These are phyloP conservation scores for Ochetophila trinervis DNA, from an alignment of 306 rosid species.

Conservation along the genomic window DNA sequence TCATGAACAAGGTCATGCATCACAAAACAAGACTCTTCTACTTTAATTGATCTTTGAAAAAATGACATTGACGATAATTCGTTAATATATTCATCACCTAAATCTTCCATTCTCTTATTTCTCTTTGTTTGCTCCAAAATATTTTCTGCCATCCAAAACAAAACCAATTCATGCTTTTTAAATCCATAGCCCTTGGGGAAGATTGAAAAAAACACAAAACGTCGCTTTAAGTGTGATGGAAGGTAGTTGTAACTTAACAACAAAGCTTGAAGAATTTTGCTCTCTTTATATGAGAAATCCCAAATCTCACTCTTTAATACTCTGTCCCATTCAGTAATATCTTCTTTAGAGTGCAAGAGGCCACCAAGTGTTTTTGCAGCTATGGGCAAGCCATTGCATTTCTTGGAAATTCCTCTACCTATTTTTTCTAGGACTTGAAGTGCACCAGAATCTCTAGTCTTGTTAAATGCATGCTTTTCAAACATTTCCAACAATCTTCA, in stretches of 20 bases:
- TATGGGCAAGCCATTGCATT: constrained; percentile 20
- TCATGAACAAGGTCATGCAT: constrained; percentile 13
- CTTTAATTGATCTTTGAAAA: constrained; percentile 1
- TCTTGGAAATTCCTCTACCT: constrained; percentile 12
- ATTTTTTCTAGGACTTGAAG: neutral
- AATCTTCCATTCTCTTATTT: neutral
- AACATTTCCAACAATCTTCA: constrained; percentile 9
- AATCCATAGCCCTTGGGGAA: constrained; percentile 19
- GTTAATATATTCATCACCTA: neutral
- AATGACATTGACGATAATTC: constrained; percentile 3
- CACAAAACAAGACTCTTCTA: neutral
- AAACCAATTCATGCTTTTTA: neutral
- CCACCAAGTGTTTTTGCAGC: constrained; percentile 24
- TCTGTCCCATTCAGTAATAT: neutral
- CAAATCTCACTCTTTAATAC: constrained; percentile 1
- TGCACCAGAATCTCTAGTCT: no score
- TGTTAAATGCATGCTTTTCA: neutral
- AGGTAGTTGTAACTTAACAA: constrained; percentile 21
- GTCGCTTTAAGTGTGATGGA: constrained; percentile 13
- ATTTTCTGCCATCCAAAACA: constrained; percentile 23
- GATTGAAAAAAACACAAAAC: constrained; percentile 18
- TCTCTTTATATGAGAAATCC: neutral
- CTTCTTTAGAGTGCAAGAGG: neutral
- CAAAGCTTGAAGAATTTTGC: constrained; percentile 7
- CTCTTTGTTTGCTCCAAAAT: neutral